Percentiles rank a stretch among this genome's conserved stretches.
These are phyloP conservation scores for Coemansia sp. DNA, from an alignment of 192 early-diverging fungal species.

Conservation along the genomic window DNA sequence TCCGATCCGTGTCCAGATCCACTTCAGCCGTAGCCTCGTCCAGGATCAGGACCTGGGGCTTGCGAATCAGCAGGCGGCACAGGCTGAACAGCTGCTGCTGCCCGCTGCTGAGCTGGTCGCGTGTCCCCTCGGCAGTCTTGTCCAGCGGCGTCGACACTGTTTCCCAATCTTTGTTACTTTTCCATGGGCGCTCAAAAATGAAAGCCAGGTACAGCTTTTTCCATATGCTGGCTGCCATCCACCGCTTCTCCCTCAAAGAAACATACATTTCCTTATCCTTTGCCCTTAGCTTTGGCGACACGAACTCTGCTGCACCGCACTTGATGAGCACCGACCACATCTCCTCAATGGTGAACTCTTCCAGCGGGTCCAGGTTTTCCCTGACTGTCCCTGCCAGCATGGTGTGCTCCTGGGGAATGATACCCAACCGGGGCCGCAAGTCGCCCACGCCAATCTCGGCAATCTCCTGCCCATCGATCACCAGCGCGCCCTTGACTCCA, in stretches of 20 bases:
- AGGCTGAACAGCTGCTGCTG: constrained; percentile 63
- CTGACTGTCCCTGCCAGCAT: constrained; percentile 64
- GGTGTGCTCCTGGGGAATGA: constrained; percentile 69
- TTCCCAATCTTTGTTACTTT: too few relatives aligned
- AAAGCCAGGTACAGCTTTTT: too few relatives aligned
- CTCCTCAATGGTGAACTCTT: constrained; percentile 59
- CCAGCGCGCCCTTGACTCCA: constrained; percentile 50
- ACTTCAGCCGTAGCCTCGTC: constrained; percentile 68
- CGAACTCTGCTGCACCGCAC: constrained; percentile 7
- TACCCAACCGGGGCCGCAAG: constrained; percentile 53
- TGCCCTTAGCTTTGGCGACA: background rate
- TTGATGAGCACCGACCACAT: constrained; percentile 59
- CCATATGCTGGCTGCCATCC: too few relatives aligned
- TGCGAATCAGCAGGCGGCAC: constrained; percentile 53
- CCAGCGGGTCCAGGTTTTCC: constrained; percentile 76
- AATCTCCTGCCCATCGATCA: constrained; percentile 69
- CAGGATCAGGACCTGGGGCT: constrained; percentile 53
- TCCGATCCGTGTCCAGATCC: constrained; percentile 38
- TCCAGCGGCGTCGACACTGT: background rate
- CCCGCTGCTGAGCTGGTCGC: constrained; percentile 33
- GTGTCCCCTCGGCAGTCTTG: background rate
- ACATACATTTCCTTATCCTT: background rate
- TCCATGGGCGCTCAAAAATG: too few relatives aligned
- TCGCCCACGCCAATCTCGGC: constrained; percentile 48
- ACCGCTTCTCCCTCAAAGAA: constrained; percentile 6